Percentiles rank a stretch among this genome's conserved stretches.
Evolutionary conservation across 441 rosid genomes (phyloP).

Genomic region (Gossypium schwendimanii): DNA sequence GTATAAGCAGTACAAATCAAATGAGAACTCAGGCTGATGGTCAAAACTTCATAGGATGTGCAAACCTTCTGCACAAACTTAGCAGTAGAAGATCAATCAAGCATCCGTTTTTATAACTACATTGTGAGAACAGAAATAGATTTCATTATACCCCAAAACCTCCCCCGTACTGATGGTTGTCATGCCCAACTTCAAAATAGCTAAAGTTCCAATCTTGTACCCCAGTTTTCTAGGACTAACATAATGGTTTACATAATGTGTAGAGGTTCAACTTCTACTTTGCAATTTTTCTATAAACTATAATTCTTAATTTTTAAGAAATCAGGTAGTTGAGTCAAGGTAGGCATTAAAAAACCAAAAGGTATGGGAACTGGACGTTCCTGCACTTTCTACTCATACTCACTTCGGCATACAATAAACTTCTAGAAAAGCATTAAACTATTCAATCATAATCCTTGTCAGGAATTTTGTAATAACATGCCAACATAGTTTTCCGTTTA

Average conservation of each 20-base stretch:
- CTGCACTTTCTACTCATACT: neutral
- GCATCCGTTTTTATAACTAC: neutral
- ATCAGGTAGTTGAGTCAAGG: neutral
- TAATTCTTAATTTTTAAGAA: neutral
- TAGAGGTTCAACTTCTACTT: neutral
- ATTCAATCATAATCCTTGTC: neutral
- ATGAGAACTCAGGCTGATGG: neutral
- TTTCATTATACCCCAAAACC: neutral
- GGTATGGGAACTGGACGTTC: neutral
- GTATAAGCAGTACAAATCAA: constrained; percentile 12
- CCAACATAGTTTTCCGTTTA: neutral
- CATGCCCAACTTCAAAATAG: neutral
- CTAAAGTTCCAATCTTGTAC: neutral
- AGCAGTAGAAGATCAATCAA: neutral
- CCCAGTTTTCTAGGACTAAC: neutral
- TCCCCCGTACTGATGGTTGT: neutral
- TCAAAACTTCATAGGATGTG: neutral
- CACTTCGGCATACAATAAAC: neutral
- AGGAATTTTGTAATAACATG: neutral
- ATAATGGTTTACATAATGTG: neutral
- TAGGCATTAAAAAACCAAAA: neutral
- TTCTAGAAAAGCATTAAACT: neutral
- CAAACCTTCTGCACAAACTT: neutral
- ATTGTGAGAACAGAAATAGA: neutral
- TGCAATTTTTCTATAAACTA: neutral